These are phyloP conservation scores for Fraxinus sp. DNA, from an alignment of 305 asterid species.

Conservation along the genomic window DNA sequence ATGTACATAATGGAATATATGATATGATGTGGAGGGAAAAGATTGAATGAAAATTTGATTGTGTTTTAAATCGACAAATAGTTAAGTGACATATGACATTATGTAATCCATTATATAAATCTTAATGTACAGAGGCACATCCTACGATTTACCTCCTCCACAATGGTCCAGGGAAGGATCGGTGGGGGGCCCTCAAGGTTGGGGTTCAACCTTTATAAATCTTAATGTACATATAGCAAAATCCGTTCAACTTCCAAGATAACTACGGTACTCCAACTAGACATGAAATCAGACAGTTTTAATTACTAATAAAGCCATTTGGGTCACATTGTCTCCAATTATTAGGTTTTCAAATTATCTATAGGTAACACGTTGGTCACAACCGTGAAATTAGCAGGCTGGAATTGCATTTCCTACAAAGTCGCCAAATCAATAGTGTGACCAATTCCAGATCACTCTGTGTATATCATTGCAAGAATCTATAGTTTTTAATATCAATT, in stretches of 20 bases:
- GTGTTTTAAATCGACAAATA: too few species aligned
- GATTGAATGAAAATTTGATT: too few species aligned
- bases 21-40: too few species aligned
- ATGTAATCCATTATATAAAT: too few species aligned
- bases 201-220: too few species aligned
- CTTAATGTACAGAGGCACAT: too few species aligned
- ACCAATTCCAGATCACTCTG: not conserved
- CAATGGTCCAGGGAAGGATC: too few species aligned
- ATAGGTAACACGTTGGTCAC: slow-evolving; percentile 10
- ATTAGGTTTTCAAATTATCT: not conserved
- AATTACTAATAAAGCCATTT: not conserved
- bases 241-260: not conserved
- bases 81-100: too few species aligned
- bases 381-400: not conserved
- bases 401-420: not conserved
- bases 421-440: slow-evolving; percentile 31
- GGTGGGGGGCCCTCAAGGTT: too few species aligned
- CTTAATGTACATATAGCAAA: too few species aligned
- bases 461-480: slow-evolving; percentile 23
- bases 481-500: not conserved
- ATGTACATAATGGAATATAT: too few species aligned
- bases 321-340: slow-evolving; percentile 8
- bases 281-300: not conserved
- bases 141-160: too few species aligned
- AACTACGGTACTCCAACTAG: slow-evolving; percentile 8